Evolutionary conservation across 352 stramenopile species (phyloP).

Genomic region (Globisporangium splendens): DNA sequence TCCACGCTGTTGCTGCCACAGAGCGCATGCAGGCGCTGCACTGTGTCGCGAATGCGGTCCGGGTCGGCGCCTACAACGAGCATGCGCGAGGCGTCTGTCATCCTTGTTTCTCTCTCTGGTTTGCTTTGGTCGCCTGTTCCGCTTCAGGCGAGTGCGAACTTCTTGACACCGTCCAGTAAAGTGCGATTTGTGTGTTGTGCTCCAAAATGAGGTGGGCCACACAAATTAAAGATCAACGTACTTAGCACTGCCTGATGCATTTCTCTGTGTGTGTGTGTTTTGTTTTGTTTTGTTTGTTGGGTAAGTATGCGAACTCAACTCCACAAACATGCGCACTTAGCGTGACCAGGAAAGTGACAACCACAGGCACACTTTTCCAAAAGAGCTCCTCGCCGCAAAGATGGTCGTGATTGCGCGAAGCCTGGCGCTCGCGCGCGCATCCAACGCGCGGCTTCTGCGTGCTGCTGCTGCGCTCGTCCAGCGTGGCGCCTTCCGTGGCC

Average conservation of each 20-base stretch:
- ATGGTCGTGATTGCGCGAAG: conserved; percentile 10
- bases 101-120: too few species aligned
- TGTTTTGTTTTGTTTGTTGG: neutral
- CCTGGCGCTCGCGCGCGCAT: conserved; percentile 4
- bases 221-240: too few species aligned
- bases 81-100: conserved; percentile 15
- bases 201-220: too few species aligned
- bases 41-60: conserved; percentile 15
- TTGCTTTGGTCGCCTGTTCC: conserved; percentile 1
- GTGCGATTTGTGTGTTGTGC: too few species aligned
- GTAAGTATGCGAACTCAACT: neutral
- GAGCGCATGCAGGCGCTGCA: conserved; percentile 27
- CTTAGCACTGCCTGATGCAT: too few species aligned
- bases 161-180: too few species aligned
- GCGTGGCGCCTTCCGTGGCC: neutral
- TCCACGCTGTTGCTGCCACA: conserved; percentile 12
- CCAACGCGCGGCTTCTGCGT: neutral
- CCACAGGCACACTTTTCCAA: neutral
- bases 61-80: conserved; percentile 43
- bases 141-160: too few species aligned
- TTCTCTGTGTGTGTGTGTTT: neutral
- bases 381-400: conserved; percentile 8
- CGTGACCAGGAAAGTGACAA: neutral
- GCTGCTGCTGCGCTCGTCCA: neutral
- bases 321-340: neutral